phyloP scores from a whole-genome alignment of 805 yeast genomes.

The Myxozyma melibiosi region DNA sequence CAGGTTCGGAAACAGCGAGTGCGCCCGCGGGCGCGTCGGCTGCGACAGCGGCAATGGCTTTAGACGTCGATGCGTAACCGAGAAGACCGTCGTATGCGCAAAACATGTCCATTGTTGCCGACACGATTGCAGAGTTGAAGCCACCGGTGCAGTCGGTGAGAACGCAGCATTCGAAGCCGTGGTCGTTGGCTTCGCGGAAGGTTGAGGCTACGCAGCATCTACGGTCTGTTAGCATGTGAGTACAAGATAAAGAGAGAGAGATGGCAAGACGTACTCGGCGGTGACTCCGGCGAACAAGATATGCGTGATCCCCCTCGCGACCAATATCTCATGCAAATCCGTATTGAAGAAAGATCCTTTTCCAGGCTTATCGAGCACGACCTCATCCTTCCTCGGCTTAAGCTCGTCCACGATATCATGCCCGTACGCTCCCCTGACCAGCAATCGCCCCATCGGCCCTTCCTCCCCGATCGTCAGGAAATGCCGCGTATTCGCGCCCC shows the following conservation, averaged over 20 bases:
- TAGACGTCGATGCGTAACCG: conserved; percentile 34
- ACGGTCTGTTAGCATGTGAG: not conserved
- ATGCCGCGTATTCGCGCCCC: conserved; percentile 34
- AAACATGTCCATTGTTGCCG: conserved; percentile 33
- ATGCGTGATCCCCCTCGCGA: conserved; percentile 40
- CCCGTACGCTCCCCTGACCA: conserved; percentile 42
- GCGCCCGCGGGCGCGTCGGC: conserved; percentile 8
- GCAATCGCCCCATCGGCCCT: conserved; percentile 42
- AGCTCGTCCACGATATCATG: conserved; percentile 43
- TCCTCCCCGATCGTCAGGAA: conserved; percentile 39
- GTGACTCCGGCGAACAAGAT: conserved; percentile 42
- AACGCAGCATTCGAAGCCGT: conserved; percentile 42
- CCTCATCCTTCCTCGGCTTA: conserved; percentile 38
- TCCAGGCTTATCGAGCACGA: conserved; percentile 43
- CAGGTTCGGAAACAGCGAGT: conserved; percentile 15
- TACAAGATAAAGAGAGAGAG: not conserved
- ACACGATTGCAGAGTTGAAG: conserved; percentile 34
- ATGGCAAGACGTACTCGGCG: conserved; percentile 35
- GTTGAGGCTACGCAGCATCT: conserved; percentile 43
- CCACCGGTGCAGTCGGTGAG: conserved; percentile 38
- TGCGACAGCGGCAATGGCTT: conserved; percentile 19
- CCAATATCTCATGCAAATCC: conserved; percentile 39
- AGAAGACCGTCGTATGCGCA: conserved; percentile 39
- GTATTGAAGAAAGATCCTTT: conserved; percentile 44
- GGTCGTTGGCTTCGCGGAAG: conserved; percentile 43